Percentiles rank a stretch among this genome's conserved stretches.
Evolutionary conservation across 208 protist species (phyloP).

Genomic region (Wallacemonas sp.): DNA sequence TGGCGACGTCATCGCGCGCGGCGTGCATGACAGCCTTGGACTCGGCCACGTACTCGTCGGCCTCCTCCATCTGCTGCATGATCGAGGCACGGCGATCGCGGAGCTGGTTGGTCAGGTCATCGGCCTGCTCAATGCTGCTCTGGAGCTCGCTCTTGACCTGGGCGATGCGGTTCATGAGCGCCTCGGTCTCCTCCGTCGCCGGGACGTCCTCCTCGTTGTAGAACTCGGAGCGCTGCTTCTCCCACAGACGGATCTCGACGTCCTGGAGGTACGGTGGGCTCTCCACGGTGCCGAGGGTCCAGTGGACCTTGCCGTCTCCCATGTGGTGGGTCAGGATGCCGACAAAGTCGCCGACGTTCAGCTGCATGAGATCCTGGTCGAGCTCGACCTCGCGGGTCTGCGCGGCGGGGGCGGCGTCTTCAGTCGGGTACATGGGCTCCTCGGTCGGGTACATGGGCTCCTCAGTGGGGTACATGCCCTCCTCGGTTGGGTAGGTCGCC

Average conservation of each 20-base stretch:
- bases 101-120: constrained; percentile 65
- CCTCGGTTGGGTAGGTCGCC: not conserved
- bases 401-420: not conserved
- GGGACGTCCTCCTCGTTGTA: constrained; percentile 46
- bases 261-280: constrained; percentile 68
- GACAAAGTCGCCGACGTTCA: constrained; percentile 79
- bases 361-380: constrained; percentile 38
- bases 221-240: constrained; percentile 47
- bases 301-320: constrained; percentile 61
- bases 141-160: constrained; percentile 57
- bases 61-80: constrained; percentile 55
- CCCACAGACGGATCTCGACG: constrained; percentile 75
- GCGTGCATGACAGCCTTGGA: constrained; percentile 56
- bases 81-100: constrained; percentile 53
- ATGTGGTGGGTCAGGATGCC: constrained; percentile 58
- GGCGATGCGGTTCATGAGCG: constrained; percentile 58
- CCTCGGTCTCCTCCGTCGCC: constrained; percentile 47
- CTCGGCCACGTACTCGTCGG: constrained; percentile 64
- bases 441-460: constrained; percentile 3
- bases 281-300: constrained; percentile 79
- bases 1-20: constrained; percentile 73
- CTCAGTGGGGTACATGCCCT: constrained; percentile 13
- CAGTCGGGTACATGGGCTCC: constrained; percentile 6
- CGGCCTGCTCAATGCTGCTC: constrained; percentile 61
- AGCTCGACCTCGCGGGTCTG: constrained; percentile 15